Base-by-base conservation (phyloP, 2,329 filamentous ascomycete species). In the Ophiostoma perfectum region DNA sequence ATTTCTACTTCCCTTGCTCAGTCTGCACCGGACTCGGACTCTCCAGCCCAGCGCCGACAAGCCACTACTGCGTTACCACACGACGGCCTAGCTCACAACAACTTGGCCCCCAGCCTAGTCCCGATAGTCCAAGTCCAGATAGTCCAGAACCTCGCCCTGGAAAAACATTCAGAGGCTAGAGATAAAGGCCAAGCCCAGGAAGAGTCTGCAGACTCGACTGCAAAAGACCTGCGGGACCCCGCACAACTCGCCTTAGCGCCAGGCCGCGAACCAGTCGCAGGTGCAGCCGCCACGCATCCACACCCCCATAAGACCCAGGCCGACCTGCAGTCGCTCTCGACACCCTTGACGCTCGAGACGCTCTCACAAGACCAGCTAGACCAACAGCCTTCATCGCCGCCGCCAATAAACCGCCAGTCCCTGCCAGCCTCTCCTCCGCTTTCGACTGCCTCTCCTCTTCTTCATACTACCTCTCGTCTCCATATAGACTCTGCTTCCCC, bases 201-300 rank as follows among this genome's bases (percentile, higher is more conserved):
- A 7, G 36, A 63, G 36, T 55, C 49, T 55, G n/a, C 49, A 55
- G 27, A 55, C 6, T 47, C 45, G 45, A 12, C 45, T 47, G 49
- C 49, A 45, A 44, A 64, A 45, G 62, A 42, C 66, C 60, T 44
- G 58, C 69, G 41, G 62, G 42, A 65, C 60, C 66, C 67, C 66
- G 63, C 64, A 68, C 64, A 64, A 64, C 12, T 39, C 18, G 27
- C 44, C 27, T 64, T 70, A 68, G 69, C 69, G 67, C 55, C 60
- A 44, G 38, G 47, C 45, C 64, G 7, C 45, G 47, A 68, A 39
- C 66, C 66, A 70, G 64, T 68, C 64, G 66, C 64, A 63, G 66
- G 55, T 64, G 58, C 68, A 70, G 66, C 64, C 27, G 66, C 55
- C 44, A 16, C 42, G 12, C 41, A 36, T 42, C 62, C 62, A 64